Percentiles rank a stretch among this genome's conserved stretches.
phyloP scores from a whole-genome alignment of 208 protist species.

The Acanthamoeba divionensis region DNA sequence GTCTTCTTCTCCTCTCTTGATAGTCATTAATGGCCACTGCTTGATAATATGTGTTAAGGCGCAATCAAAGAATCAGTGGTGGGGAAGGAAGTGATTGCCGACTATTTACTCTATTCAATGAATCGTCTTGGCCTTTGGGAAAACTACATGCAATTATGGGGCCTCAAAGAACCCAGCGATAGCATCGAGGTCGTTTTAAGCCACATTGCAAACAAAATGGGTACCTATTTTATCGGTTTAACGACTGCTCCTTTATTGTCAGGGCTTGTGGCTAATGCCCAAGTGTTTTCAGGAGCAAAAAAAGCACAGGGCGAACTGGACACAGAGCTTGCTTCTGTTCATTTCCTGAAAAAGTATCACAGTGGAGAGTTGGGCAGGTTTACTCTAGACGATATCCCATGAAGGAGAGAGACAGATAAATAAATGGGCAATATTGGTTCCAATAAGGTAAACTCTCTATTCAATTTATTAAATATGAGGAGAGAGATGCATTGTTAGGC shows the following conservation, averaged over 20 bases:
- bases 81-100: slow-evolving; percentile 37
- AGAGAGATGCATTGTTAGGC: too few relatives aligned
- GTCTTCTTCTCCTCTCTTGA: not conserved
- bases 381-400: slow-evolving; percentile 12
- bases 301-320: not conserved
- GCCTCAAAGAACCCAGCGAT: not conserved
- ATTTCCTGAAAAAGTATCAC: slow-evolving; percentile 12
- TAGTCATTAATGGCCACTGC: not conserved
- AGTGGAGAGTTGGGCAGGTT: not conserved
- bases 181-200: not conserved
- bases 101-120: slow-evolving; percentile 45
- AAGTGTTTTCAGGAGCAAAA: not conserved
- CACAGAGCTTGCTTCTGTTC: not conserved
- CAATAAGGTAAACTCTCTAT: not conserved
- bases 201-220: not conserved
- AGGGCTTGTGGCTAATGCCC: not conserved
- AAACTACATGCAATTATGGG: not conserved
- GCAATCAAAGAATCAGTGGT: slow-evolving; percentile 47
- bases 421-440: not conserved
- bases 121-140: not conserved
- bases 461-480: too few relatives aligned
- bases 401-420: not conserved
- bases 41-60: not conserved
- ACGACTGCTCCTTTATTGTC: not conserved
- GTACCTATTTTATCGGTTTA: not conserved